Evolutionary conservation across 225 moss, liverwort and hornwort species (phyloP).

Genomic region (Neckera pumila): DNA sequence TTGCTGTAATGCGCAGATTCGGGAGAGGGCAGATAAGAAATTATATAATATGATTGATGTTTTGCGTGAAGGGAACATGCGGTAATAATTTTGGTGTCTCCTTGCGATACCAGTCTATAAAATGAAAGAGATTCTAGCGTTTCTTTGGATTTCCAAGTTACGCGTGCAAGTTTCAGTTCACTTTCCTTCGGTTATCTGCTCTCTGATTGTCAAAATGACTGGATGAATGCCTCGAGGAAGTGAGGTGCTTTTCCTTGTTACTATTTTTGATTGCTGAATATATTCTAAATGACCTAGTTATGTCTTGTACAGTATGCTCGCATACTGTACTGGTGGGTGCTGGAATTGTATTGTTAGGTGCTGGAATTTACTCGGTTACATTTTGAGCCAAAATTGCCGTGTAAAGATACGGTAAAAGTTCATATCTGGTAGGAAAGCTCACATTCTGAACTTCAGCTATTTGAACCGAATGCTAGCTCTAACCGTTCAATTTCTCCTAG

Average conservation of each 20-base stretch:
- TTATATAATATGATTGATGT: slow-evolving; percentile 95
- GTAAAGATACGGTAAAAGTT: not conserved
- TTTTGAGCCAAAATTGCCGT: not conserved
- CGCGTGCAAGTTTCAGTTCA: not conserved
- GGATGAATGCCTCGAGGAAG: not conserved
- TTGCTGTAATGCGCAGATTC: slow-evolving; percentile 43
- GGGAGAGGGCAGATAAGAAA: slow-evolving; percentile 51
- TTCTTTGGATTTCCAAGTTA: not conserved
- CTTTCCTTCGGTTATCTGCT: not conserved
- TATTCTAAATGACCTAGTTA: not conserved
- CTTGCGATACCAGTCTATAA: not conserved
- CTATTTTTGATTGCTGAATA: not conserved
- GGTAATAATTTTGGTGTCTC: slow-evolving; percentile 11
- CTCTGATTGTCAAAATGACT: not conserved
- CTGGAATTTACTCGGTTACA: not conserved
- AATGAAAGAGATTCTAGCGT: not conserved
- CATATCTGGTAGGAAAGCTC: not conserved
- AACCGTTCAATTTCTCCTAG: not conserved
- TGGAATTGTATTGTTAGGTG: not conserved
- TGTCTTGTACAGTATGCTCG: not conserved
- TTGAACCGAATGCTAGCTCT: not conserved
- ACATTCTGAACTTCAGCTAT: not conserved
- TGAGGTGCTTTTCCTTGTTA: not conserved
- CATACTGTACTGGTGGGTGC: not conserved
- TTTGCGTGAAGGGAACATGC: slow-evolving; percentile 84